Base-by-base conservation (phyloP, 768 basidiomycete genomes). In the Kwoniella dejecticola region DNA sequence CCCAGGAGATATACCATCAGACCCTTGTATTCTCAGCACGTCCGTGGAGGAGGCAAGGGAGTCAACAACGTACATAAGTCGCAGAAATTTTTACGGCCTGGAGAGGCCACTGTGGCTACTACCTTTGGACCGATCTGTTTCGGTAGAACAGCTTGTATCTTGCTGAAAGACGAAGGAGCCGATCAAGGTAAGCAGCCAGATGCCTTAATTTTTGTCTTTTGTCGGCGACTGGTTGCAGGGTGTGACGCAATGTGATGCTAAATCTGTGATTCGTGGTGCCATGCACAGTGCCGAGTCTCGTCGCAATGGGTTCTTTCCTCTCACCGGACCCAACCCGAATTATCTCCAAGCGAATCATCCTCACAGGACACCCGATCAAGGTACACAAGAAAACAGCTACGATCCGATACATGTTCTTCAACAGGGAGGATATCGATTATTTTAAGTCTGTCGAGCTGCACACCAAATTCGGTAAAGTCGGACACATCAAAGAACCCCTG, bases 361-460 rank as follows among this genome's bases (percentile, higher is more conserved):
- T 99, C 44, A 93, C 95, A 2, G 95, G 95, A 0, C 93, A 96
- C 79, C 95, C 95, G 0, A 90, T 92, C 85, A 94, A 93, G 74
- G 87, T 97, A 1, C 94, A 98, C 83, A 91, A 92, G 77, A 93
- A 91, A 82, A 91, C 91, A 4, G 95, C 94, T 2, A 98, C 95
- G 5, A 87, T 99, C 69, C 88, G 95, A 57, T 98, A 97, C 82
- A 90, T 99, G 91, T 98, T 98, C 82, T 98, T 99, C 84, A 88
- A 94, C 78, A 70, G 87, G 67, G 91, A 91, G 46, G 95, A 98
- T 76, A 85, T 97, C 49, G 82, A 85, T 41, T 98, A 94, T 79
- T 97, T 89, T 83, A 89, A 91, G 77, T 92, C 93, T 1, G 87
- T 98, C 61, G 91, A 95, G 74, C 82, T 97, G 58, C 84, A 91